Evolutionary conservation across 768 basidiomycete species (phyloP).

Genomic region (Termitomyces sp.): DNA sequence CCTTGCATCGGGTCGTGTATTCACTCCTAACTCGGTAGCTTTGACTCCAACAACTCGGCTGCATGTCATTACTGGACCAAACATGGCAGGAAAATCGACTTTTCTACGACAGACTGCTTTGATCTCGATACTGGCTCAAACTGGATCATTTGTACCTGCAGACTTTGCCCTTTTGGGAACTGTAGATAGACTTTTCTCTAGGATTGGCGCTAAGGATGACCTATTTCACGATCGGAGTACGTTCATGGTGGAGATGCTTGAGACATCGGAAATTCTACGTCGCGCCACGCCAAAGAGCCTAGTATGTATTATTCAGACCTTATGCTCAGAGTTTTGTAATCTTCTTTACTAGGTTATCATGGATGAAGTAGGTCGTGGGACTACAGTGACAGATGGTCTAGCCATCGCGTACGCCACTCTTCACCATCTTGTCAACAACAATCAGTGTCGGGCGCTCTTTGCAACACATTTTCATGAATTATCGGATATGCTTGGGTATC

Average conservation of each 20-base stretch:
- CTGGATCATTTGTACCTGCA: slow-evolving; percentile 92
- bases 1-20: slow-evolving; percentile 63
- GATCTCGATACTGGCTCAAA: slow-evolving; percentile 85
- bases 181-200: slow-evolving; percentile 89
- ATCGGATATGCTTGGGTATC: slow-evolving; percentile 73
- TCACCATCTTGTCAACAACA: slow-evolving; percentile 69
- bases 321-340: neutral
- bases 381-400: slow-evolving; percentile 86
- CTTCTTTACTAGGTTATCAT: slow-evolving; percentile 74
- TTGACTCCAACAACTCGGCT: slow-evolving; percentile 57
- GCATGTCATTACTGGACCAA: slow-evolving; percentile 89
- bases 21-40: slow-evolving; percentile 77
- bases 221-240: slow-evolving; percentile 90
- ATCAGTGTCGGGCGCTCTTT: slow-evolving; percentile 81
- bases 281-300: slow-evolving; percentile 81
- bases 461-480: slow-evolving; percentile 99
- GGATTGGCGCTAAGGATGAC: slow-evolving; percentile 94
- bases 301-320: slow-evolving; percentile 36
- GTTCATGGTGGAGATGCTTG: slow-evolving; percentile 98
- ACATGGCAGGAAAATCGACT: slow-evolving; percentile 95
- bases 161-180: slow-evolving; percentile 74
- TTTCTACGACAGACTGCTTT: slow-evolving; percentile 88
- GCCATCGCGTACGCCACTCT: slow-evolving; percentile 92
- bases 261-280: slow-evolving; percentile 85
- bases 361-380: slow-evolving; percentile 99